Conservation (phyloP, 2,329 filamentous ascomycete species). For the Penicillium polonicum region DNA sequence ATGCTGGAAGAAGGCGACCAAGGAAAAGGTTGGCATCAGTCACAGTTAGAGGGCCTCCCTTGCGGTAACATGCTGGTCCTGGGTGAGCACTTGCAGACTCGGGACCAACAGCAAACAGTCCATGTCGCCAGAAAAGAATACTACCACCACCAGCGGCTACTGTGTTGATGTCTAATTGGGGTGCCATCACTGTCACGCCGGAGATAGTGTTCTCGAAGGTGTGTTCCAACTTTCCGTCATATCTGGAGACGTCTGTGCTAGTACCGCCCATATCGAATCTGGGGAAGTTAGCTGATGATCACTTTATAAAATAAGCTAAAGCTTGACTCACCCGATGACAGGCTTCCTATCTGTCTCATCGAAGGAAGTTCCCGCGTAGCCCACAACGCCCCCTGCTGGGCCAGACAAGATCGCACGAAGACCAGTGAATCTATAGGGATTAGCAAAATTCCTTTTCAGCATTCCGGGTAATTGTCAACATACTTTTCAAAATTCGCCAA, state of each 20-base stretch:
- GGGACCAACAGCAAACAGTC: conserved; percentile 86
- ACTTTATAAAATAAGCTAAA: not conserved
- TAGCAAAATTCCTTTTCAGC: not conserved
- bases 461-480: not conserved
- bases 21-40: conserved; percentile 90
- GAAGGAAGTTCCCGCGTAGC: conserved; percentile 83
- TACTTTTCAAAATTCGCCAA: not conserved
- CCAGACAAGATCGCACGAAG: conserved; percentile 81
- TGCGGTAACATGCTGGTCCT: conserved; percentile 87
- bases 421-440: not conserved
- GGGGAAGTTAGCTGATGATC: not conserved
- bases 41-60: conserved; percentile 84
- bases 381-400: conserved; percentile 87
- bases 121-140: conserved; percentile 79
- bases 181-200: conserved; percentile 89
- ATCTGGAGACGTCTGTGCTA: conserved; percentile 82
- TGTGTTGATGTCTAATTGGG: conserved; percentile 91
- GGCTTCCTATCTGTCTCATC: conserved; percentile 74
- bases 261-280: conserved; percentile 92
- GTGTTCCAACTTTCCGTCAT: conserved; percentile 85
- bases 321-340: conserved; percentile 55
- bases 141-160: conserved; percentile 78
- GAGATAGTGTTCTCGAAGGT: conserved; percentile 93
- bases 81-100: conserved; percentile 90
- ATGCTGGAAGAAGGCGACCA: conserved; percentile 80